Evolutionary conservation across 2,329 filamentous ascomycete genomes (phyloP), one percentile per base, ranked within the genome.

Genomic region (Gyromitra esculenta): DNA sequence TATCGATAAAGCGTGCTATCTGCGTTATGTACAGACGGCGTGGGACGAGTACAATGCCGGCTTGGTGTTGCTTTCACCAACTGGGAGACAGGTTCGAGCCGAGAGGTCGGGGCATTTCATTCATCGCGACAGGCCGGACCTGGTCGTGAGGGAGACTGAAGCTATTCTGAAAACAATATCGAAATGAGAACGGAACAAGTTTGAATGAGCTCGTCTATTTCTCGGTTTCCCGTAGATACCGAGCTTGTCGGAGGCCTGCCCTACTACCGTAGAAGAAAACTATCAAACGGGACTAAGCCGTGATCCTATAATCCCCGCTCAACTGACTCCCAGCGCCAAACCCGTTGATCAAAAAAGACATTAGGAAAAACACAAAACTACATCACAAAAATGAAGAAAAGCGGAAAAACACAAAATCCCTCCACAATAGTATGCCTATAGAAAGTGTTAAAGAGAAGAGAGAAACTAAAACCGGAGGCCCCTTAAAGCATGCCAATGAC

Each of bases 371-470:
- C 64, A 64, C 68, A 63, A 4, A 31, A 64, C 35, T 64, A 48
- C 45, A 64, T 37, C 15, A 13, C 37, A 41, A n/a, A 54, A 37
- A 25, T 56, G 37, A 48, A 9, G 57, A 56, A n/a, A 31, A 70
- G 25, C 2, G 25, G 25, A 31, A 21, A 70, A 62, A 63, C 39
- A 52, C 5, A 70, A 25, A 56, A 54, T 13, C 31, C 45, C n/a
- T 18, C 45, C 13, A 48, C 48, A 25, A 39, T 48, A 39, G 15
- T 18, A 4, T 64, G 57, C 35, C 21, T 41, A 52, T 45, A 82
- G 75, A 83, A 56, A 60, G 63, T 62, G 21, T 15, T 50, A 43
- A 54, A 69, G 52, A 60, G 43, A 52, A 69, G 37, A 67, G 31
- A 62, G 35, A 69, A 21, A 54, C 18, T 57, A 35, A 57, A n/a